Conservation (phyloP, 2,329 filamentous ascomycete genomes). For the Botrytis deweyae region DNA sequence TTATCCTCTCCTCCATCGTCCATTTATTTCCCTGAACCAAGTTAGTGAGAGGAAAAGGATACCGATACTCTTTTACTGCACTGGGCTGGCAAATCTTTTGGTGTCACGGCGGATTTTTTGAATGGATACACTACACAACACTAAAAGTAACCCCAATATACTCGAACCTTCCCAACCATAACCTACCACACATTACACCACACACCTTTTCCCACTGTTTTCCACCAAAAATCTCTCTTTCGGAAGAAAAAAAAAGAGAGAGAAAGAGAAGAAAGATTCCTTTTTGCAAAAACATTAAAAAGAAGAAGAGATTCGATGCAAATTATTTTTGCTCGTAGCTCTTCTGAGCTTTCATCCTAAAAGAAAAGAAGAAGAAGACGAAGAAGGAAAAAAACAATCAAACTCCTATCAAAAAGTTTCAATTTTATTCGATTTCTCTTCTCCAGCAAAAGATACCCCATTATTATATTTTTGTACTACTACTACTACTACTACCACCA, state of each 20-base stretch:
- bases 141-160: slow-evolving; percentile 14
- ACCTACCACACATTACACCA: slow-evolving; percentile 7
- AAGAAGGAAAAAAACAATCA: not conserved
- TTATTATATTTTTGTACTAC: slow-evolving; percentile 15
- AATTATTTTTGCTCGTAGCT: slow-evolving; percentile 21
- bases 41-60: slow-evolving; percentile 3
- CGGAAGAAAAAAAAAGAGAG: not conserved
- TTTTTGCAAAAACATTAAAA: not conserved
- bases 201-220: slow-evolving; percentile 13
- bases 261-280: not conserved
- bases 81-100: slow-evolving; percentile 5
- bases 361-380: not conserved
- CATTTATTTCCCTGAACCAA: slow-evolving; percentile 12
- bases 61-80: not conserved
- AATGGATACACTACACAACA: slow-evolving; percentile 14
- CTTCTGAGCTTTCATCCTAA: slow-evolving; percentile 20
- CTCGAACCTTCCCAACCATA: slow-evolving; percentile 22
- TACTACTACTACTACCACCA: not conserved
- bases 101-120: slow-evolving; percentile 1
- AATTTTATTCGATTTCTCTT: slow-evolving; percentile 13
- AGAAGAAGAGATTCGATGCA: slow-evolving; percentile 20
- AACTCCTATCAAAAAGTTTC: slow-evolving; percentile 2
- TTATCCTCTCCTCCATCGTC: not conserved
- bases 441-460: slow-evolving; percentile 14
- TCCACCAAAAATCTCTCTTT: slow-evolving; percentile 15